A percentile compares a stretch with the other conserved stretches of the same genome.
Conservation (phyloP, 192 early-diverging fungal genomes). For the Podila epicladia region DNA sequence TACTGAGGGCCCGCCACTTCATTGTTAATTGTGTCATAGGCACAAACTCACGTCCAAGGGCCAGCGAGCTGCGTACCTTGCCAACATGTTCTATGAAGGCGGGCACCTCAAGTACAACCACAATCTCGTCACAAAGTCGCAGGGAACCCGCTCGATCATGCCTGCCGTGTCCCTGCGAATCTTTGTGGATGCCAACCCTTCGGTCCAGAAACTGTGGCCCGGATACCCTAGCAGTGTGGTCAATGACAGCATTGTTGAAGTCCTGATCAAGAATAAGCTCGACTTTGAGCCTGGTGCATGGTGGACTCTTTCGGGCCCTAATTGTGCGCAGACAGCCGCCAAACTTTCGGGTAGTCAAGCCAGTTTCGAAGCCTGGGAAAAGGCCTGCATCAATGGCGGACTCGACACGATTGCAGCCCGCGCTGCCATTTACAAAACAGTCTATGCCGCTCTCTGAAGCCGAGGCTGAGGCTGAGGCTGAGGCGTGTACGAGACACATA, state of each 20-base stretch:
- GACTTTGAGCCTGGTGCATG: conserved; percentile 52
- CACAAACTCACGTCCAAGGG: conserved; percentile 37
- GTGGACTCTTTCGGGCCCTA: conserved; percentile 37
- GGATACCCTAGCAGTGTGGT: conserved; percentile 19
- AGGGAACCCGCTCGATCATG: conserved; percentile 49
- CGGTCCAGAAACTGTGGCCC: conserved; percentile 45
- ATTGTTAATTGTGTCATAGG: background rate
- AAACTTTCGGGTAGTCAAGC: conserved; percentile 8
- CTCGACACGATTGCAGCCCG: conserved; percentile 21
- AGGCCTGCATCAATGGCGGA: conserved; percentile 36
- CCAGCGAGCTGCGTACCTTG: conserved; percentile 44
- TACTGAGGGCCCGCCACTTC: background rate
- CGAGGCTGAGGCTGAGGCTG: no score
- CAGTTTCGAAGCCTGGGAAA: conserved; percentile 33
- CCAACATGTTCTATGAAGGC: conserved; percentile 46
- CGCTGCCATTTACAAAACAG: conserved; percentile 35
- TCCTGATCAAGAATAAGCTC: conserved; percentile 35
- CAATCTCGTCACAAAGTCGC: conserved; percentile 18
- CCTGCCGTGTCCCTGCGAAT: conserved; percentile 30
- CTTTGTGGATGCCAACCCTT: conserved; percentile 40
- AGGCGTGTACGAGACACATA: no score
- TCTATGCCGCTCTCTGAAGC: conserved; percentile 16
- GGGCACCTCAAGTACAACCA: conserved; percentile 43
- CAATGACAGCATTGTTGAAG: conserved; percentile 27
- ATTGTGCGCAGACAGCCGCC: conserved; percentile 17